A percentile compares a stretch with the other conserved stretches of the same genome.
Conservation (phyloP, 805 yeast genomes). For the Saturnispora silvae region DNA sequence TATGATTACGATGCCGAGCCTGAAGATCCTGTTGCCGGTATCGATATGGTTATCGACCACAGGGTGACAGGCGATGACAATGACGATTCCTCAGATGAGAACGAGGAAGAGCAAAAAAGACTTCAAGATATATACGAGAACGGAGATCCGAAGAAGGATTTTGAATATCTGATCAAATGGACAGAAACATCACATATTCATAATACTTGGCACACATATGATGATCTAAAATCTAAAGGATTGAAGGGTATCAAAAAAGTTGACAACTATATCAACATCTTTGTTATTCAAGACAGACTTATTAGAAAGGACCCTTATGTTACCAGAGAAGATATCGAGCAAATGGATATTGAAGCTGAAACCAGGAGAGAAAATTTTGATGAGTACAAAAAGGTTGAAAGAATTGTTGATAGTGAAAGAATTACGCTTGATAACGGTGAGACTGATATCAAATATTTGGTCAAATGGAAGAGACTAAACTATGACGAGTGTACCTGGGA, state of each 20-base stretch:
- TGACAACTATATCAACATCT: conserved; percentile 82
- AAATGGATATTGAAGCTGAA: conserved; percentile 85
- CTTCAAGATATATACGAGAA: conserved; percentile 14
- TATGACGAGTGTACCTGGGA: conserved; percentile 98
- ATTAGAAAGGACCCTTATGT: conserved; percentile 71
- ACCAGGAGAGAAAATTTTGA: conserved; percentile 72
- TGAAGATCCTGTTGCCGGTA: conserved; percentile 18
- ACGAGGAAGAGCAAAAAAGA: conserved; percentile 19
- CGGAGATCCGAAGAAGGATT: conserved; percentile 46
- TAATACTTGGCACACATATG: conserved; percentile 84
- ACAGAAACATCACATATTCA: conserved; percentile 78
- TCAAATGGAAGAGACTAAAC: conserved; percentile 88
- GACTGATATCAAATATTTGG: conserved; percentile 66
- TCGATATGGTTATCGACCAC: conserved; percentile 43
- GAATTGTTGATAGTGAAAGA: conserved; percentile 82
- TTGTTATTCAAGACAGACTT: conserved; percentile 61
- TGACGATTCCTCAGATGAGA: conserved; percentile 23
- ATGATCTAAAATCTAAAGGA: conserved; percentile 31
- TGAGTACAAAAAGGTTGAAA: conserved; percentile 78
- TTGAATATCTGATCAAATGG: conserved; percentile 73
- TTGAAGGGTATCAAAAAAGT: conserved; percentile 73
- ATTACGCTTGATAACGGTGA: conserved; percentile 48
- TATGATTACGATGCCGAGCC: conserved; percentile 14
- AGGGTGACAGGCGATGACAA: conserved; percentile 28
- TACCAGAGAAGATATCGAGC: conserved; percentile 85